Percentiles rank a stretch among this genome's conserved stretches.
Conservation (phyloP, 78 protist species). For the Dictyostelium brefeldianum region DNA sequence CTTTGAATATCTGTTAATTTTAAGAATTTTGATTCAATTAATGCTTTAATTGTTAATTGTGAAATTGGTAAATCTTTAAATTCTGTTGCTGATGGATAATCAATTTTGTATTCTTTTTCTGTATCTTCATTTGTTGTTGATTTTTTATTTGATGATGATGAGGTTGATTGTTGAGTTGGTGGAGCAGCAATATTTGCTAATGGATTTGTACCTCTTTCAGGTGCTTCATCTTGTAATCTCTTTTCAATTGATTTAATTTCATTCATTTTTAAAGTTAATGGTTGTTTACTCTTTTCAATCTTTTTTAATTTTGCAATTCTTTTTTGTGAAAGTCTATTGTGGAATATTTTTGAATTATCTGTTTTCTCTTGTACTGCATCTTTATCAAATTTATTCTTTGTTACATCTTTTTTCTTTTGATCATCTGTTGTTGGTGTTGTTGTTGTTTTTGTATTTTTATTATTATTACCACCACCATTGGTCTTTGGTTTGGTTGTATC, state of each 20-base stretch:
- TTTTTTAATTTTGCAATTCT: slow-evolving; percentile 18
- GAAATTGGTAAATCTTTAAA: slow-evolving; percentile 79
- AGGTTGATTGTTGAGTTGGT: neutral
- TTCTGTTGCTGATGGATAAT: slow-evolving; percentile 26
- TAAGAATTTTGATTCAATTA: slow-evolving; percentile 49
- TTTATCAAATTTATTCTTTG: slow-evolving; percentile 40
- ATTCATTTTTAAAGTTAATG: neutral
- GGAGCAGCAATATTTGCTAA: neutral
- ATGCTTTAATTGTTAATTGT: slow-evolving; percentile 56
- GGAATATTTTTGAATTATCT: neutral
- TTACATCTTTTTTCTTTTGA: neutral
- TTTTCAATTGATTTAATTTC: slow-evolving; percentile 45
- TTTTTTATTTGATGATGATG: neutral
- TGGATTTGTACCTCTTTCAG: slow-evolving; percentile 62
- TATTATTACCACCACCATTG: neutral
- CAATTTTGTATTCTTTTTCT: slow-evolving; percentile 13
- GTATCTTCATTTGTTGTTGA: neutral
- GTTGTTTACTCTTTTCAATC: neutral
- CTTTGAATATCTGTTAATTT: slow-evolving; percentile 94
- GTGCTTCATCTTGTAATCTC: slow-evolving; percentile 68
- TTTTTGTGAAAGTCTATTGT: slow-evolving; percentile 11
- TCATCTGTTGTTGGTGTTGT: neutral
- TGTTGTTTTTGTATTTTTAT: neutral
- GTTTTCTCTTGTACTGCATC: neutral
- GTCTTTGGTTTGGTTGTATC: neutral